These are phyloP conservation scores for Pouteria glomerata DNA, from an alignment of 148 eudicot species.

Conservation along the genomic window DNA sequence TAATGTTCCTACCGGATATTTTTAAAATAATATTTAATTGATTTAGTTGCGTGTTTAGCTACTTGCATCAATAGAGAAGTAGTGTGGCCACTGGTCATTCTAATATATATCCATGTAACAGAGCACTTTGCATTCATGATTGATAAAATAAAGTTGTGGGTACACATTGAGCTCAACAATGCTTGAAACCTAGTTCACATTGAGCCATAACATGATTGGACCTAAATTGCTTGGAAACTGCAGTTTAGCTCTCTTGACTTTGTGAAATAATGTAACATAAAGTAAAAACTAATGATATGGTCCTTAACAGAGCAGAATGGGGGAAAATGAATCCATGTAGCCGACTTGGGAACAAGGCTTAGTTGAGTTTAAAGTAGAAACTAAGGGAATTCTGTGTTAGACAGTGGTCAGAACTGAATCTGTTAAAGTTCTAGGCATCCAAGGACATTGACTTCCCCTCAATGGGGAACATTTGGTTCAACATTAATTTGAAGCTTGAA, in stretches of 20 bases:
- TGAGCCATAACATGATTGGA: too few relatives aligned
- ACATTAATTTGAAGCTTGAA: neutral
- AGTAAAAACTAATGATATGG: too few relatives aligned
- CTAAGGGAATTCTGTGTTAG: neutral
- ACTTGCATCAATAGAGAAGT: neutral
- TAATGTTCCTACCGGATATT: too few relatives aligned
- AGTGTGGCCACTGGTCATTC: neutral
- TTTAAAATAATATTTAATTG: too few relatives aligned
- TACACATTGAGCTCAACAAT: neutral
- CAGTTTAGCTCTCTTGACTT: neutral
- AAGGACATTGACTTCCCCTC: neutral
- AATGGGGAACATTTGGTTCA: neutral
- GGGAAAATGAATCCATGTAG: too few relatives aligned
- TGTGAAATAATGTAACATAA: neutral
- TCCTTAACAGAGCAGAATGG: too few relatives aligned
- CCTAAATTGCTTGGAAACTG: constrained; percentile 3
- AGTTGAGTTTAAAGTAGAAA: too few relatives aligned
- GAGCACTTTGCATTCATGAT: too few relatives aligned
- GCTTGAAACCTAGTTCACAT: neutral
- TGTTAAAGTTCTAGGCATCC: neutral
- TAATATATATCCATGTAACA: neutral
- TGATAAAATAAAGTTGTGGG: neutral
- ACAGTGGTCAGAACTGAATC: neutral
- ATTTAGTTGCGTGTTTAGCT: too few relatives aligned
- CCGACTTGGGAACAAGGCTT: too few relatives aligned